Evolutionary conservation across 179 eudicot species (phyloP).

Genomic region (Carnegiea gigantea): DNA sequence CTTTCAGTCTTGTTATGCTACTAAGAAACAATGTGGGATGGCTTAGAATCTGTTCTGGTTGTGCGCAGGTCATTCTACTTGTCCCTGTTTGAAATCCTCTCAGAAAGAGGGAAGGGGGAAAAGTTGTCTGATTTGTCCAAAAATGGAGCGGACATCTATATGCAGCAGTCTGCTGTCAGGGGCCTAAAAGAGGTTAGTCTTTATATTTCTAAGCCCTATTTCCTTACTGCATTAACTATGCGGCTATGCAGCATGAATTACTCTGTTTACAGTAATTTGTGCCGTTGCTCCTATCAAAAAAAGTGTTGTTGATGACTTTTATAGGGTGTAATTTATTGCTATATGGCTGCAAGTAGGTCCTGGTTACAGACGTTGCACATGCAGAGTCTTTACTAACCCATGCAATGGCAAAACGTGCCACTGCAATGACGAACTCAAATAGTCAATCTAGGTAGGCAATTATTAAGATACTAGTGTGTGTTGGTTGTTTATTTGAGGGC

Average conservation of each 20-base stretch:
- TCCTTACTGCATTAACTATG: neutral
- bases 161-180: conserved; percentile 69
- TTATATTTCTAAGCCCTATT: neutral
- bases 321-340: conserved; percentile 5
- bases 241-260: too few species aligned
- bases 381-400: conserved; percentile 70
- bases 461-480: neutral
- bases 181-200: conserved; percentile 73
- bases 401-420: conserved; percentile 73
- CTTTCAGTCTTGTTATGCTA: neutral
- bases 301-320: neutral
- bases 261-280: too few species aligned
- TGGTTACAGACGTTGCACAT: conserved; percentile 51
- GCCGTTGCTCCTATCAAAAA: neutral
- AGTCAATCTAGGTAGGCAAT: conserved; percentile 75
- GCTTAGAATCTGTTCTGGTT: neutral
- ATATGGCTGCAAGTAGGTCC: conserved; percentile 37
- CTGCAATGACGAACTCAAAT: conserved; percentile 80
- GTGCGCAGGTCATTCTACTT: conserved; percentile 55
- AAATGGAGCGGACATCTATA: conserved; percentile 51
- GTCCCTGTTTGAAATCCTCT: conserved; percentile 76
- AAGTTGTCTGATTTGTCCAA: conserved; percentile 63
- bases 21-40: neutral
- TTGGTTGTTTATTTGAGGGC: neutral
- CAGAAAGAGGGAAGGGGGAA: conserved; percentile 75